Evolutionary conservation across 2,329 filamentous ascomycete genomes (phyloP).

Genomic region (Ramularia endophylla): DNA sequence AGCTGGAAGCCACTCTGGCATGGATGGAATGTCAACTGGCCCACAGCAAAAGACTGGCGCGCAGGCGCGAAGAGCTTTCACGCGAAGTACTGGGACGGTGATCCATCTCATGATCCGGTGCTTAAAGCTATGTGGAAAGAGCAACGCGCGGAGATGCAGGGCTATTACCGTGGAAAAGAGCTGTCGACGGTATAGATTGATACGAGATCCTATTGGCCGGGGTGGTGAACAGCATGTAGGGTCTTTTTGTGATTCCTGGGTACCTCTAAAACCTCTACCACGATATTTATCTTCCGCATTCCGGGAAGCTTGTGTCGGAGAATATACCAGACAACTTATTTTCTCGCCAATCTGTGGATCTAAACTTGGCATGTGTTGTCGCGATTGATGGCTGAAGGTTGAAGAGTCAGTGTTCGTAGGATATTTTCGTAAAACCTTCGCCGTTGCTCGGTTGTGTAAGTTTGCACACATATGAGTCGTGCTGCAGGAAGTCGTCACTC

Average conservation of each 20-base stretch:
- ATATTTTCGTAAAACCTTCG: too few relatives aligned
- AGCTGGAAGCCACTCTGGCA: slow-evolving; percentile 34
- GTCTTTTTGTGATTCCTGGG: too few relatives aligned
- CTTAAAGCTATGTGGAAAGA: slow-evolving; percentile 32
- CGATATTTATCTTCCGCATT: too few relatives aligned
- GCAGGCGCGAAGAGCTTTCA: slow-evolving; percentile 34
- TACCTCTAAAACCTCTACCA: too few relatives aligned
- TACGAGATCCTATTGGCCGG: not conserved
- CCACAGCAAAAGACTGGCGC: slow-evolving; percentile 32
- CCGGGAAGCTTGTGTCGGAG: too few relatives aligned
- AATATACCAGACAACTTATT: too few relatives aligned
- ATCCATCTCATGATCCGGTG: slow-evolving; percentile 30
- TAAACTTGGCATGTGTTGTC: too few relatives aligned
- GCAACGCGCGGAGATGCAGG: slow-evolving; percentile 33
- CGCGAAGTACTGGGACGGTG: slow-evolving; percentile 37
- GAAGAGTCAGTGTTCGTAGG: too few relatives aligned
- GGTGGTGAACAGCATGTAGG: not conserved
- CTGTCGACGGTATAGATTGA: not conserved
- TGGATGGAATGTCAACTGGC: slow-evolving; percentile 37
- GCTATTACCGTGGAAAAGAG: slow-evolving; percentile 29
- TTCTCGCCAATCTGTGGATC: too few relatives aligned
- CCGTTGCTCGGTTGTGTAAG: too few relatives aligned
- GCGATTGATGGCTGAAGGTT: too few relatives aligned
- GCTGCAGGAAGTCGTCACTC: not conserved
- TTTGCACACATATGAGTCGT: too few relatives aligned